Evolutionary conservation across 2,329 filamentous ascomycete species (phyloP).

Genomic region (Fusarium miscanthi): DNA sequence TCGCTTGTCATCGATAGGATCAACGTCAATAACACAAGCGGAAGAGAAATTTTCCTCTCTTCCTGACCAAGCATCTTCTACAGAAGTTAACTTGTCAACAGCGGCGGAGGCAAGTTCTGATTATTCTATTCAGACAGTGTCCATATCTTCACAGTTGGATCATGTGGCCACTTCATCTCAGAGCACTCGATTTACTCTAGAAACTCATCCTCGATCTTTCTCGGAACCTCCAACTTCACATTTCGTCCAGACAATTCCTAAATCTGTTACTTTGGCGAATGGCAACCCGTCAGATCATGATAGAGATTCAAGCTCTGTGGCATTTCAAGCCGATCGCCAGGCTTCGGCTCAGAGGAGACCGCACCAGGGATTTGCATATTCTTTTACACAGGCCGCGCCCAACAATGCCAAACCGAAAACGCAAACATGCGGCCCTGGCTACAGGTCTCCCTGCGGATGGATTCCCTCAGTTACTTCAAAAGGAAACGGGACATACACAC

Average conservation of each 20-base stretch:
- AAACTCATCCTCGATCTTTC: neutral
- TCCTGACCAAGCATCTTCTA: neutral
- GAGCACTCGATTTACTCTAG: neutral
- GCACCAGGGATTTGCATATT: conserved; percentile 1
- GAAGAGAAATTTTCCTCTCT: neutral
- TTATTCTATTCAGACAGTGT: neutral
- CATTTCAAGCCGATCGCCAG: neutral
- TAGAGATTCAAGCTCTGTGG: neutral
- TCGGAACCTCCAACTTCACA: neutral
- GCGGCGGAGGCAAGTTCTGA: neutral
- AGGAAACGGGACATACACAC: conserved; percentile 30
- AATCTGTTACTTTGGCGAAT: neutral
- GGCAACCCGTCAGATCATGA: neutral
- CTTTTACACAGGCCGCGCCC: conserved; percentile 5
- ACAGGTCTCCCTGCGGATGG: neutral
- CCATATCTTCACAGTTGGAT: neutral
- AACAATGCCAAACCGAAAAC: conserved; percentile 10
- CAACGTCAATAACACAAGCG: neutral
- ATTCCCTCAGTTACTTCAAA: conserved; percentile 20
- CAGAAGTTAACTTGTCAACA: neutral
- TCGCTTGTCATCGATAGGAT: conserved; percentile 16
- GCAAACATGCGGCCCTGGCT: neutral
- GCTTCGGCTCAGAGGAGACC: conserved; percentile 19
- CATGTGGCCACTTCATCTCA: neutral
- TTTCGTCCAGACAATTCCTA: neutral